A percentile compares a stretch with the other conserved stretches of the same genome.
Conservation (phyloP, 345 rosid species). For the Orychophragmus violaceus region DNA sequence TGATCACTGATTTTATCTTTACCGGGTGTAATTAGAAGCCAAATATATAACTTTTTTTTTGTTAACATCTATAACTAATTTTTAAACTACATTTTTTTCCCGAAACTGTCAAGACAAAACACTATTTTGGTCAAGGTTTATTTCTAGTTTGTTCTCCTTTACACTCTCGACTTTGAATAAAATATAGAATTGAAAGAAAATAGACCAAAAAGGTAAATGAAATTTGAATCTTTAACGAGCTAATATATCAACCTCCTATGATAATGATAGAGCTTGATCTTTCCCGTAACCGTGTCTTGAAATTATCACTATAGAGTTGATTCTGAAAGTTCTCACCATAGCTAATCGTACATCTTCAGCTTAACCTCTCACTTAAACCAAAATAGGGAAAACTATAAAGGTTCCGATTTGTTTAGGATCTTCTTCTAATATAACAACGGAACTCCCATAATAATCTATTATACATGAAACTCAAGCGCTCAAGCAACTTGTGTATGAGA, state of each 20-base stretch:
- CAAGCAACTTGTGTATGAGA: not conserved
- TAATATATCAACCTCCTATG: not conserved
- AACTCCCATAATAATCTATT: not conserved
- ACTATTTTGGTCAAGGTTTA: conserved; percentile 1
- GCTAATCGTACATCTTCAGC: not conserved
- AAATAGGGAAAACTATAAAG: not conserved
- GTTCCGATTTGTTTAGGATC: too few species aligned
- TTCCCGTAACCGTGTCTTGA: not conserved
- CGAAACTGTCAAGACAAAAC: not conserved
- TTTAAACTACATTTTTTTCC: not conserved
- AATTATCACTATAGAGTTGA: not conserved
- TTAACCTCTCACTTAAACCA: not conserved
- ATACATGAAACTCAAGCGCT: not conserved
- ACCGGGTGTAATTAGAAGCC: not conserved
- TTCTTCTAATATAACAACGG: too few species aligned
- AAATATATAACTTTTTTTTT: too few species aligned
- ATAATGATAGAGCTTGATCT: not conserved
- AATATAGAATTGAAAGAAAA: not conserved
- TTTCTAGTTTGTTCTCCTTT: not conserved
- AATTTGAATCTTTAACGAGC: not conserved
- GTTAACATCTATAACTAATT: not conserved
- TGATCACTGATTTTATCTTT: not conserved
- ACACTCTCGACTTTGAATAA: not conserved
- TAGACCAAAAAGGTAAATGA: not conserved
- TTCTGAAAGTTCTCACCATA: not conserved